Conservation (phyloP, 1,284 basidiomycete genomes). For the Irpex sp. region DNA sequence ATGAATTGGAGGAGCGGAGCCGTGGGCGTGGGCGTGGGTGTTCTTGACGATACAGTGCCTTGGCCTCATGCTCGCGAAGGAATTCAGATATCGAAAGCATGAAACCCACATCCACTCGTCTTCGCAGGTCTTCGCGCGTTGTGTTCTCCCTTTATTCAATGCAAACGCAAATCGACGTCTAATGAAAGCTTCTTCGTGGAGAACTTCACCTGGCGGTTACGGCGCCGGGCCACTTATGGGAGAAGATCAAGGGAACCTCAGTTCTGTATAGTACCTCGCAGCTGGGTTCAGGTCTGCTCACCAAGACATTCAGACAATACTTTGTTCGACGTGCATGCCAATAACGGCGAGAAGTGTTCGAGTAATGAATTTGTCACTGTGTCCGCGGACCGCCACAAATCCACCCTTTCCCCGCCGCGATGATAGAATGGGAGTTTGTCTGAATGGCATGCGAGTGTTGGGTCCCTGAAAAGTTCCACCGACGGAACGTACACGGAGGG, state of each 20-base stretch:
- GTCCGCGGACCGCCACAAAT: background rate
- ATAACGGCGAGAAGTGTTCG: background rate
- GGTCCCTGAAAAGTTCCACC: background rate
- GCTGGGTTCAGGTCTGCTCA: background rate
- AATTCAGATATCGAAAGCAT: background rate
- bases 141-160: background rate
- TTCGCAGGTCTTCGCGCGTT: background rate
- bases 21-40: background rate
- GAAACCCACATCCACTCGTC: background rate
- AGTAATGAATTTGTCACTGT: background rate
- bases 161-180: background rate
- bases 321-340: background rate
- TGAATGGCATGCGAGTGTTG: constrained; percentile 1
- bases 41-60: background rate
- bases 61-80: background rate
- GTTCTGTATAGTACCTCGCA: background rate
- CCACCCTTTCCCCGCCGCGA: background rate
- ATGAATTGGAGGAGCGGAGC: background rate
- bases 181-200: background rate
- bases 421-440: constrained; percentile 1
- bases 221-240: background rate
- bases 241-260: background rate
- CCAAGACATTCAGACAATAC: background rate
- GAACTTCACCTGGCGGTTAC: background rate
- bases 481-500: constrained; percentile 1